A percentile compares a stretch with the other conserved stretches of the same genome.
Evolutionary conservation across 2,329 filamentous ascomycete genomes (phyloP).

Genomic region (Aureobasidium leucospermi): DNA sequence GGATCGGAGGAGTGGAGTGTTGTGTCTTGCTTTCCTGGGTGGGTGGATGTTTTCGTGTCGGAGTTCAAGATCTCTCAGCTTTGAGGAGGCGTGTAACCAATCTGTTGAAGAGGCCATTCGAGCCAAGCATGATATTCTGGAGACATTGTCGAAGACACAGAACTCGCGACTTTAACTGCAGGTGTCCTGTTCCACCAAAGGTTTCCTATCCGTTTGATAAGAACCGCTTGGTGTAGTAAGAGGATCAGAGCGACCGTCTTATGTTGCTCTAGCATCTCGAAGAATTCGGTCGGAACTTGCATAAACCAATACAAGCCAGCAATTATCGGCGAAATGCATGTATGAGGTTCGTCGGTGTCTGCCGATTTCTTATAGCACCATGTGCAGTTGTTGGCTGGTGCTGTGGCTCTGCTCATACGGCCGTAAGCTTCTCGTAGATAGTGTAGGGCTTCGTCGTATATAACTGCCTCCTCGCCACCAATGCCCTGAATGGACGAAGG

Average conservation of each 20-base stretch:
- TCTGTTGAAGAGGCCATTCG: constrained; percentile 9
- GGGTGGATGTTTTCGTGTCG: not conserved
- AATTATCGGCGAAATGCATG: constrained; percentile 1
- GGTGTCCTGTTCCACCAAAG: constrained; percentile 11
- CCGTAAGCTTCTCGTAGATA: constrained; percentile 8
- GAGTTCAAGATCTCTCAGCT: not conserved
- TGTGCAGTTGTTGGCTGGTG: not conserved
- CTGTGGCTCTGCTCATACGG: constrained; percentile 10
- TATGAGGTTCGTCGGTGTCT: not conserved
- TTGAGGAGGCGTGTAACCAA: not conserved
- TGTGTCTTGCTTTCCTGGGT: not conserved
- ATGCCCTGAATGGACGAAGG: not conserved
- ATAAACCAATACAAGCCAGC: constrained; percentile 7
- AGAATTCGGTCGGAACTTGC: constrained; percentile 1
- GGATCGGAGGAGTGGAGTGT: not conserved
- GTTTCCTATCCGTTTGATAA: not conserved
- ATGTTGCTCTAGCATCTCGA: constrained; percentile 10
- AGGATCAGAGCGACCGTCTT: constrained; percentile 5
- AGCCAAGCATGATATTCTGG: constrained; percentile 10
- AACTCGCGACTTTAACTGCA: constrained; percentile 4
- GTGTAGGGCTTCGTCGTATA: constrained; percentile 10
- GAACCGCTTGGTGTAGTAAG: constrained; percentile 1
- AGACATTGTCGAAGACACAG: not conserved
- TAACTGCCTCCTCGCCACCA: not conserved
- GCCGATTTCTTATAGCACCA: constrained; percentile 6